Evolutionary conservation across 2,329 filamentous ascomycete species (phyloP).

Genomic region (Scytalidium sp.): DNA sequence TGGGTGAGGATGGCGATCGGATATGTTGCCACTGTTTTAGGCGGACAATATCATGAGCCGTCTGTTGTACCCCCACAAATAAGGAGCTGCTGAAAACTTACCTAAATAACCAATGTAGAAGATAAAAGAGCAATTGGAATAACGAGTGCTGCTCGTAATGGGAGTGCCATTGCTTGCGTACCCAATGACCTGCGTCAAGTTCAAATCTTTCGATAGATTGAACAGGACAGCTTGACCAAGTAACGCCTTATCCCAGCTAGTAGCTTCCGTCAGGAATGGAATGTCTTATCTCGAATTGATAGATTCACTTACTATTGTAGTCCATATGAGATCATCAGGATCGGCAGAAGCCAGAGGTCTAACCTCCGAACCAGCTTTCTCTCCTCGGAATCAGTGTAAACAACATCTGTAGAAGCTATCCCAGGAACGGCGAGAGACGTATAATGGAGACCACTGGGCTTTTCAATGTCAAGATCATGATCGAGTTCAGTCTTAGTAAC

Average conservation of each 20-base stretch:
- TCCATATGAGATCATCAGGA: background rate
- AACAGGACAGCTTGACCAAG: background rate
- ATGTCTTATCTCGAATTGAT: no score
- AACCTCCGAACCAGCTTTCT: background rate
- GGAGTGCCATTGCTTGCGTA: background rate
- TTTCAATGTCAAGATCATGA: background rate
- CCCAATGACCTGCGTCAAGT: background rate
- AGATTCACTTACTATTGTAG: background rate
- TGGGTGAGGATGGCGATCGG: background rate
- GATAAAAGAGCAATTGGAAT: background rate
- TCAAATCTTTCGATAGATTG: background rate
- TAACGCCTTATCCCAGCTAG: background rate
- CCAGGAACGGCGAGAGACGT: background rate
- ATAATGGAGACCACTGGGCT: background rate
- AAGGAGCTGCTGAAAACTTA: no score
- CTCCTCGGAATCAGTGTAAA: background rate
- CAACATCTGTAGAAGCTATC: background rate
- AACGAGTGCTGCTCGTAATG: background rate
- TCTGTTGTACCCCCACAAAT: no score
- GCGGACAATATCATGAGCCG: background rate
- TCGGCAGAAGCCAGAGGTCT: background rate
- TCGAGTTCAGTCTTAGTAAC: background rate
- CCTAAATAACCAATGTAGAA: background rate
- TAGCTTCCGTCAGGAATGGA: background rate
- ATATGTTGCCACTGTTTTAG: background rate